Evolutionary conservation across 495 filamentous ascomycete species (phyloP).

Genomic region (Penicillium flavigenum): DNA sequence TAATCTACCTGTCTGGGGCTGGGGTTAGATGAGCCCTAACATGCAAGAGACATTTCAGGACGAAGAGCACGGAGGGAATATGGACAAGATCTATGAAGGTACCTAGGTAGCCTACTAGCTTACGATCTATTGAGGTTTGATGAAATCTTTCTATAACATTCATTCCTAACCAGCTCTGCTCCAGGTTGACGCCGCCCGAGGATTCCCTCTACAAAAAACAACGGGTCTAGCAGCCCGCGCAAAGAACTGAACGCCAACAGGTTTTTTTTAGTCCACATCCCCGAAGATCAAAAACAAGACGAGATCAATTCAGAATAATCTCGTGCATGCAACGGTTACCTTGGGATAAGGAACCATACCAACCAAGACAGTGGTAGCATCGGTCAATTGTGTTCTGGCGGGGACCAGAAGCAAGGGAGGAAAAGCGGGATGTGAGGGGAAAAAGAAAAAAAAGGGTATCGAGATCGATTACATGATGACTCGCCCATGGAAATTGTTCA

Average conservation of each 20-base stretch:
- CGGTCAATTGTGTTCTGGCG: slow-evolving; percentile 10
- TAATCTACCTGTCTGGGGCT: neutral
- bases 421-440: slow-evolving; percentile 8
- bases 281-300: neutral
- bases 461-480: slow-evolving; percentile 29
- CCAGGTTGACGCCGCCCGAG: slow-evolving; percentile 23
- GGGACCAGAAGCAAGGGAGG: slow-evolving; percentile 28
- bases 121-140: neutral
- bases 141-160: slow-evolving; percentile 7
- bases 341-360: slow-evolving; percentile 7
- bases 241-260: slow-evolving; percentile 23
- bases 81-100: neutral
- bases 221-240: slow-evolving; percentile 13
- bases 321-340: slow-evolving; percentile 21
- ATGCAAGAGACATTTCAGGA: neutral
- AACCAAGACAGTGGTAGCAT: slow-evolving; percentile 1
- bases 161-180: slow-evolving; percentile 24
- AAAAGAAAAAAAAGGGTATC: slow-evolving; percentile 26
- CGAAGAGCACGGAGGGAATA: neutral
- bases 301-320: neutral
- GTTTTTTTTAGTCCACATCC: slow-evolving; percentile 22
- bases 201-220: slow-evolving; percentile 17
- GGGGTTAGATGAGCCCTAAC: neutral
- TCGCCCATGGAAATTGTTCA: slow-evolving; percentile 8
- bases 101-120: neutral